Evolutionary conservation across 305 asterid species (phyloP).

Genomic region (Fraxinus baroniana): DNA sequence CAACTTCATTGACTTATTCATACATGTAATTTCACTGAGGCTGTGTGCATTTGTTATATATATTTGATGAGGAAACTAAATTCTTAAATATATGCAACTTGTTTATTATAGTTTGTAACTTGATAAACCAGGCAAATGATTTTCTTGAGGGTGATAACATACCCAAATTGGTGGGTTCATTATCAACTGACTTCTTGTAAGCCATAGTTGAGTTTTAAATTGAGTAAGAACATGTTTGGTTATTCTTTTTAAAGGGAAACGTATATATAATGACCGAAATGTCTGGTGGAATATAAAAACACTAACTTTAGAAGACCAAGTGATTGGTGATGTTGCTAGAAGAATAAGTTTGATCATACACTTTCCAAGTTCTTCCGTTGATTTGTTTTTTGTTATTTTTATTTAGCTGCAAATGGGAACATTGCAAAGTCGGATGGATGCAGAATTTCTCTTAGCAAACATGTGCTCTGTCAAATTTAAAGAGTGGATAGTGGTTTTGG

Average conservation of each 20-base stretch:
- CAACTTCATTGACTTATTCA: neutral
- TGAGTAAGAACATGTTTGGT: neutral
- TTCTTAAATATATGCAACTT: neutral
- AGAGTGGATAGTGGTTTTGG: slow-evolving; percentile 98
- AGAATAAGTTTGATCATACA: neutral
- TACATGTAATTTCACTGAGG: neutral
- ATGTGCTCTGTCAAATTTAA: slow-evolving; percentile 99
- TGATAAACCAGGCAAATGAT: neutral
- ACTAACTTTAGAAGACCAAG: neutral
- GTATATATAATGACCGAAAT: neutral
- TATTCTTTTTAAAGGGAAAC: neutral
- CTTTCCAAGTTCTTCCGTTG: neutral
- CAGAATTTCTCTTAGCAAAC: slow-evolving; percentile 92
- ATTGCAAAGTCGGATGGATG: slow-evolving; percentile 93
- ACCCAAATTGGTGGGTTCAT: neutral
- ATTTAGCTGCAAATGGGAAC: slow-evolving; percentile 92
- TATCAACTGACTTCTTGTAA: neutral
- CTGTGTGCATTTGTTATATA: neutral
- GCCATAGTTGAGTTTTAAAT: neutral
- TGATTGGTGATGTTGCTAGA: neutral
- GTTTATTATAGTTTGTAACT: neutral
- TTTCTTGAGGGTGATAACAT: neutral
- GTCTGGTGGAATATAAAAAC: neutral
- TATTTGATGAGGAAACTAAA: neutral
- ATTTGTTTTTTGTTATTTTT: neutral